Evolutionary conservation across 2,329 filamentous ascomycete genomes (phyloP).

Genomic region (Ascomycota sp.): DNA sequence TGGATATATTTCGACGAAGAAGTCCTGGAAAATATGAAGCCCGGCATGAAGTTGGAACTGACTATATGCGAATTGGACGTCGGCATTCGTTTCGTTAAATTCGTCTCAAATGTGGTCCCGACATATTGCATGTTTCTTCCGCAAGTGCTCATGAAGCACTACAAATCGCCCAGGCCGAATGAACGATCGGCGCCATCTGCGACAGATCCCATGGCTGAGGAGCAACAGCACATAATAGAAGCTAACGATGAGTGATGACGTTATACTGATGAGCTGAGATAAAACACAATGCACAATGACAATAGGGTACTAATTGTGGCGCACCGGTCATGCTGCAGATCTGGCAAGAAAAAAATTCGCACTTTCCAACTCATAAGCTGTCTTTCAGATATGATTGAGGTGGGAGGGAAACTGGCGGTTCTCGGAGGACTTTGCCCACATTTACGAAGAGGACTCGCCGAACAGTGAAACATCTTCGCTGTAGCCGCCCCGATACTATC

Average conservation of each 20-base stretch:
- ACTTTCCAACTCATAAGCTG: too few relatives aligned
- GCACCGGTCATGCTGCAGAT: too few relatives aligned
- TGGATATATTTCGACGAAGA: constrained; percentile 49
- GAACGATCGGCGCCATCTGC: constrained; percentile 25
- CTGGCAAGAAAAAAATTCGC: too few relatives aligned
- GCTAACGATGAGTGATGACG: constrained; percentile 4
- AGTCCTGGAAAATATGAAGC: constrained; percentile 28
- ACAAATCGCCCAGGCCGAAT: constrained; percentile 32
- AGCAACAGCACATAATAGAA: constrained; percentile 8
- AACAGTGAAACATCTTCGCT: too few relatives aligned
- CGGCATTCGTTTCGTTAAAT: constrained; percentile 44
- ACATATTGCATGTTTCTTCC: constrained; percentile 44
- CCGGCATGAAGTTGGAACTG: constrained; percentile 43
- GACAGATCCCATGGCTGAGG: constrained; percentile 11
- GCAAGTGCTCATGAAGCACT: constrained; percentile 49
- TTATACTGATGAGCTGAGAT: too few relatives aligned
- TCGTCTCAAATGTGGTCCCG: constrained; percentile 31
- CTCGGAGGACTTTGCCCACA: too few relatives aligned
- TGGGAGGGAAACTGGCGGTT: too few relatives aligned
- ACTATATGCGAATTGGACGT: constrained; percentile 37
- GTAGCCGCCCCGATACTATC: too few relatives aligned
- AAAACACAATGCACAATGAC: too few relatives aligned
- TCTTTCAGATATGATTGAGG: too few relatives aligned
- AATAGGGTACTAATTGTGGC: too few relatives aligned
- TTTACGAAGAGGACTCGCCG: too few relatives aligned